phyloP scores from a whole-genome alignment of 441 rosid species.

The Gossypium gossypioides region DNA sequence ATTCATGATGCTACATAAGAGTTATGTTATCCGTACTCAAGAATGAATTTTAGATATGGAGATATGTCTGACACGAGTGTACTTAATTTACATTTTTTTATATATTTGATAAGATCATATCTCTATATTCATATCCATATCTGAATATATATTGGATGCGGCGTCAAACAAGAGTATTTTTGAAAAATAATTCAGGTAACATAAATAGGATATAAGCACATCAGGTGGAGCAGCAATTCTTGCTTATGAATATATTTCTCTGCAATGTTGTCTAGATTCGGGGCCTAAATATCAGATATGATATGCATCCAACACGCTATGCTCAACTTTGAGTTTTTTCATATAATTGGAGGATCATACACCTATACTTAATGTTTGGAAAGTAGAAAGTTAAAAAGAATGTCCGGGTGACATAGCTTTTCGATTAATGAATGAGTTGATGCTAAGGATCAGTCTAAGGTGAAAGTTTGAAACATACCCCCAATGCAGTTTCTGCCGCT shows the following conservation, averaged over 20 bases:
- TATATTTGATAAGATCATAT: neutral
- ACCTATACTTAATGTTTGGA: neutral
- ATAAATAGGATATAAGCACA: neutral
- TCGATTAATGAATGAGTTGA: neutral
- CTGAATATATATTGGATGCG: neutral
- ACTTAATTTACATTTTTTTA: neutral
- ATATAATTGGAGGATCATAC: neutral
- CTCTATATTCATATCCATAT: neutral
- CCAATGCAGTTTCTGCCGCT: constrained; percentile 42
- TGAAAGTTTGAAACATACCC: constrained; percentile 28
- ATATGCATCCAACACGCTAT: neutral
- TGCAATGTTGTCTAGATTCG: neutral
- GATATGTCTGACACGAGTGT: neutral
- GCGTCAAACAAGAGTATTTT: neutral
- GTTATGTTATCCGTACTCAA: neutral
- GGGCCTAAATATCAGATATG: neutral
- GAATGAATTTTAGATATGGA: neutral
- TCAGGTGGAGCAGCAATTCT: neutral
- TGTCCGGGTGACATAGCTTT: neutral
- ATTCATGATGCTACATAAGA: neutral
- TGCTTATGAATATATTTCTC: neutral
- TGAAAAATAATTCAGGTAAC: neutral
- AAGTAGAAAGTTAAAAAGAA: neutral
- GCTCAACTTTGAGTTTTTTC: neutral
- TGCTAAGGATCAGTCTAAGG: neutral